Base-by-base conservation (phyloP, 805 yeast genomes). In the Candida ipomoeae region DNA sequence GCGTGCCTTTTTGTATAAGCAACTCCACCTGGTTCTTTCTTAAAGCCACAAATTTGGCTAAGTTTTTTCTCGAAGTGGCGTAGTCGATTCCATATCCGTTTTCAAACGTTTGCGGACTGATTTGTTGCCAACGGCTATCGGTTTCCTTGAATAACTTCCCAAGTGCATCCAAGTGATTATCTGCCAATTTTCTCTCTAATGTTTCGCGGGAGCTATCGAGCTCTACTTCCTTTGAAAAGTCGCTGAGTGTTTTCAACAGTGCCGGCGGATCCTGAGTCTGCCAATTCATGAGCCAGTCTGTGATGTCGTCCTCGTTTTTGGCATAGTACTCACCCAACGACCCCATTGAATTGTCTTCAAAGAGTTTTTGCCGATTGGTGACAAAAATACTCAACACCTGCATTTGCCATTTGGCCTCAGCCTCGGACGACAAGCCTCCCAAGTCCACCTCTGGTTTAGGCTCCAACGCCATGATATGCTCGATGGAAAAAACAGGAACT, bases 381-480 rank as follows among this genome's bases (percentile, higher is more conserved):
- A 64, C 58, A 32, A 69, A 63, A 3, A 63, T 49, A 21, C 66
- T 62, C 8, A 73, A 52, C 3, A 70, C 59, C 35, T 60, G 54
- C 20, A 63, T 51, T 49, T 66, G 70, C 75, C 77, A 70, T 38
- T 62, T 61, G 45, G 57, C 52, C n/a, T 64, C 46, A 0, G 66
- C 60, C 18, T 60, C 58, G 20, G 60, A 6, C 48, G 58, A 14
- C 53, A 55, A 35, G 55, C 51, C 43, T 50, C 61, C 51, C 51
- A 50, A 44, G 49, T 45, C 58, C 36, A 20, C 41, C 46, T 53
- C 39, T 0, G 73, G 72, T 37, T 51, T 48, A 4, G 67, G 65
- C 11, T 56, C 44, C 15, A 59, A 60, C 44, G 48, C 50, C 13
- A 53, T 48, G 3, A 68, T 48, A 54, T 70, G 73, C 38, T 71